These are phyloP conservation scores for Neotropicomus parvogracilis DNA, from an alignment of 1,284 basidiomycete species.

Conservation along the genomic window DNA sequence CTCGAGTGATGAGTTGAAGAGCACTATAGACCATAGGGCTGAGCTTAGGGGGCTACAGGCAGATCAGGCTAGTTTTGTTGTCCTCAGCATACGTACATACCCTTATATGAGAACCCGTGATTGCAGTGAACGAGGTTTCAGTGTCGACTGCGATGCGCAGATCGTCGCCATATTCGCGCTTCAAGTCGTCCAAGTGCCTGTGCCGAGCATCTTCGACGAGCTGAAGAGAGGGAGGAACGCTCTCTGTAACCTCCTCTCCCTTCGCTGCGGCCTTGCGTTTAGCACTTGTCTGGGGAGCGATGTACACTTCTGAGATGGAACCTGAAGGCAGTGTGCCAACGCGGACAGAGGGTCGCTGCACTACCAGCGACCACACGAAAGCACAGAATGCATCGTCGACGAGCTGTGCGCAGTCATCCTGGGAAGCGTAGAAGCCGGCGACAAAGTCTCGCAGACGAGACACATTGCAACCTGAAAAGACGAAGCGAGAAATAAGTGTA, in stretches of 20 bases:
- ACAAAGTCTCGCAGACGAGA: slow-evolving; percentile 69
- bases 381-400: slow-evolving; percentile 74
- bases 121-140: slow-evolving; percentile 68
- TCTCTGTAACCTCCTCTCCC: slow-evolving; percentile 46
- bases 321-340: slow-evolving; percentile 64
- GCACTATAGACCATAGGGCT: slow-evolving; percentile 83
- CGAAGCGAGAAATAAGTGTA: slow-evolving; percentile 27
- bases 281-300: slow-evolving; percentile 68
- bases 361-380: slow-evolving; percentile 77
- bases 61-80: slow-evolving; percentile 6
- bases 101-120: slow-evolving; percentile 80
- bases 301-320: slow-evolving; percentile 60
- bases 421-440: slow-evolving; percentile 54
- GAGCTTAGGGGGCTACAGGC: slow-evolving; percentile 63
- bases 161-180: slow-evolving; percentile 51
- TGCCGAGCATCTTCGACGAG: slow-evolving; percentile 51
- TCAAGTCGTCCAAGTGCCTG: slow-evolving; percentile 53
- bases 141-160: slow-evolving; percentile 74
- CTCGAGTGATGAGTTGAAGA: slow-evolving; percentile 81
- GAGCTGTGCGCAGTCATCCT: slow-evolving; percentile 45
- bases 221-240: slow-evolving; percentile 44
- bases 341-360: slow-evolving; percentile 65
- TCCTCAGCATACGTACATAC: slow-evolving; percentile 39
- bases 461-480: slow-evolving; percentile 58
- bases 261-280: slow-evolving; percentile 58